Evolutionary conservation across 805 yeast genomes (phyloP).

Genomic region (Cyberlindnera maclurae): DNA sequence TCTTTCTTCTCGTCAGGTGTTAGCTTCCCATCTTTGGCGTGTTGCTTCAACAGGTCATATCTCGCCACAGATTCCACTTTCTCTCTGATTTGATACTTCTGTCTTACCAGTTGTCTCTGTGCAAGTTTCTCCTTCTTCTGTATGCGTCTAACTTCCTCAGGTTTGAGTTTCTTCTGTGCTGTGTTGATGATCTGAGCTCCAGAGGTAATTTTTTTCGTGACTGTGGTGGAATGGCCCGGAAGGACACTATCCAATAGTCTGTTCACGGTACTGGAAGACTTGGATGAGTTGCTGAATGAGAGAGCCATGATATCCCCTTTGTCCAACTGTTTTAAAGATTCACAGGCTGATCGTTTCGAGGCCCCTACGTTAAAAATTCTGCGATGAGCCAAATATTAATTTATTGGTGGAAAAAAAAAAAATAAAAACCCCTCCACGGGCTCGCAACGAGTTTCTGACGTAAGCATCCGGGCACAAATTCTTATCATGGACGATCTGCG

Average conservation of each 20-base stretch:
- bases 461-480: no score
- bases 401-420: no score
- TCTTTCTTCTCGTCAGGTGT: slow-evolving; percentile 29
- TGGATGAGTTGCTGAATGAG: slow-evolving; percentile 2
- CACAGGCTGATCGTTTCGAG: no score
- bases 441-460: no score
- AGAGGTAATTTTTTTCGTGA: slow-evolving; percentile 15
- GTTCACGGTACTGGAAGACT: slow-evolving; percentile 29
- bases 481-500: no score
- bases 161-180: slow-evolving; percentile 28
- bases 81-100: slow-evolving; percentile 17
- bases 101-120: slow-evolving; percentile 22
- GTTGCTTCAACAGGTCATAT: slow-evolving; percentile 27
- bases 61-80: slow-evolving; percentile 27
- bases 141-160: slow-evolving; percentile 27
- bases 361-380: neutral
- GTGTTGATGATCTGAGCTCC: slow-evolving; percentile 34
- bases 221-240: slow-evolving; percentile 27
- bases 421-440: no score
- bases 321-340: neutral
- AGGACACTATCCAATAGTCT: slow-evolving; percentile 30
- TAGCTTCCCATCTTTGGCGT: slow-evolving; percentile 24
- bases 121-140: slow-evolving; percentile 28
- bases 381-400: no score
- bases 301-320: slow-evolving; percentile 1